Percentiles rank a stretch among this genome's conserved stretches.
These are phyloP conservation scores for Quercus alba DNA, from an alignment of 306 rosid genomes.

Conservation along the genomic window DNA sequence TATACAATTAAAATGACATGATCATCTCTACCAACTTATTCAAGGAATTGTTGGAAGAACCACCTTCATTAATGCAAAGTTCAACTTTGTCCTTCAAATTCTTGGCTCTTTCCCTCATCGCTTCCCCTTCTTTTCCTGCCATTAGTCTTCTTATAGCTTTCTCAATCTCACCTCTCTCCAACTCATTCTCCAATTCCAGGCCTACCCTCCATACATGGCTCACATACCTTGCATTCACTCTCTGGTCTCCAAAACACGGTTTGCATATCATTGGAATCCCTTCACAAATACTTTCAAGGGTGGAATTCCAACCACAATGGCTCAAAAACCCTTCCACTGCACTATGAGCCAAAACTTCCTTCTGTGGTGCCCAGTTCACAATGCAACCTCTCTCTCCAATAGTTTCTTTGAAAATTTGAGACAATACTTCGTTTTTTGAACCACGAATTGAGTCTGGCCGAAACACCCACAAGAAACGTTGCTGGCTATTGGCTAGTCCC, in stretches of 20 bases:
- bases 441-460: constrained; percentile 10
- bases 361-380: constrained; percentile 47
- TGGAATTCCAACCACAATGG: constrained; percentile 56
- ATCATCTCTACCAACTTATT: not conserved
- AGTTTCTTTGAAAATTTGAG: constrained; percentile 7
- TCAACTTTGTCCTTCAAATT: not conserved
- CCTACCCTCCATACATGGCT: constrained; percentile 40
- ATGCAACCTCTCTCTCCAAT: constrained; percentile 24
- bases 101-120: not conserved
- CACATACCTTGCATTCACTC: constrained; percentile 30
- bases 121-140: not conserved
- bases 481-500: constrained; percentile 46
- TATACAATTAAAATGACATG: not conserved
- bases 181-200: not conserved
- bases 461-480: constrained; percentile 45
- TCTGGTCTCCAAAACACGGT: constrained; percentile 31
- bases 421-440: not conserved
- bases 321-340: constrained; percentile 51
- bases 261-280: constrained; percentile 40
- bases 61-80: not conserved
- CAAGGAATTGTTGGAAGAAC: not conserved
- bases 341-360: constrained; percentile 33
- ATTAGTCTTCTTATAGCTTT: not conserved
- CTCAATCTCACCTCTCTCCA: not conserved
- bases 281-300: constrained; percentile 35